phyloP scores from a whole-genome alignment of 2,329 filamentous ascomycete species.

The Trematosphaeria pertusa region DNA sequence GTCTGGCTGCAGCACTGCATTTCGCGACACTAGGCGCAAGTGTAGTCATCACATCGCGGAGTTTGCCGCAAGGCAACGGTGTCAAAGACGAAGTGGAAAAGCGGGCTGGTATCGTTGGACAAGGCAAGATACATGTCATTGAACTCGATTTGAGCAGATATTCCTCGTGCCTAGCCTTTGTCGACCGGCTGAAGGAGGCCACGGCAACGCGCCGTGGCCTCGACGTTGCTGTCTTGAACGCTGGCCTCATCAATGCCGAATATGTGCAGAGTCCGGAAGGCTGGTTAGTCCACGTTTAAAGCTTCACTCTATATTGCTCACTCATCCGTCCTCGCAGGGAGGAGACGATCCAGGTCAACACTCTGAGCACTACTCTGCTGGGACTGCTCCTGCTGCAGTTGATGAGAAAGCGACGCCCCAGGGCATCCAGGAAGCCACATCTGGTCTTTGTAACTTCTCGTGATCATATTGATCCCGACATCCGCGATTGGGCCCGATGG shows the following conservation, averaged over 20 bases:
- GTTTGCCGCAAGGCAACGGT: constrained; percentile 1
- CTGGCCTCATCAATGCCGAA: constrained; percentile 1
- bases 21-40: constrained; percentile 4
- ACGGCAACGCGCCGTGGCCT: background rate
- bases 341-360: background rate
- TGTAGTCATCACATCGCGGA: constrained; percentile 3
- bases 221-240: background rate
- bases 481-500: background rate
- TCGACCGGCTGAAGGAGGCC: background rate
- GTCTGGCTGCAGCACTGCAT: constrained; percentile 1
- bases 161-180: constrained; percentile 2
- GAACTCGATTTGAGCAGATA: constrained; percentile 1
- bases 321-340: background rate
- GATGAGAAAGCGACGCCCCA: background rate
- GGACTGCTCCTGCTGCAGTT: background rate
- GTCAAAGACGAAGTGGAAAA: constrained; percentile 1
- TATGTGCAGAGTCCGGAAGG: background rate
- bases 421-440: background rate
- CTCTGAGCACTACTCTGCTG: background rate
- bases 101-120: constrained; percentile 1
- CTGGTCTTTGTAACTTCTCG: background rate
- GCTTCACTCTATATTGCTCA: background rate
- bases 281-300: background rate
- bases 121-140: constrained; percentile 5
- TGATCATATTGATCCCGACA: background rate